Conservation (phyloP, 306 rosid species). For the barrel medic (Medicago truncatula) region DNA sequence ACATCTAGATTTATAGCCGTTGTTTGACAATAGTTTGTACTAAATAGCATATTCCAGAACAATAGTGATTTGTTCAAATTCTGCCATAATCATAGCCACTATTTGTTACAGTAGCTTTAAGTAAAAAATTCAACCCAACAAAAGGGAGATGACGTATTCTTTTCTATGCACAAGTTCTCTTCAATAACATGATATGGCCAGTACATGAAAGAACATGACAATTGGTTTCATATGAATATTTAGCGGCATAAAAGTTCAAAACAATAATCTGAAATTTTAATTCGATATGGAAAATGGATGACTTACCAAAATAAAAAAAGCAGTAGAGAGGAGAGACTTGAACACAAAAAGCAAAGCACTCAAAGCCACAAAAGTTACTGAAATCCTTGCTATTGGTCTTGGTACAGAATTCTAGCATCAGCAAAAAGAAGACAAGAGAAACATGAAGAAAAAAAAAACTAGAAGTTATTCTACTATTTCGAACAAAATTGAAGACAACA, state of each 20-base stretch:
- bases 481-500: constrained; percentile 10
- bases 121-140: neutral
- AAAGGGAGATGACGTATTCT: neutral
- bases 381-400: constrained; percentile 55
- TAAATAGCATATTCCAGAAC: neutral
- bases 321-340: constrained; percentile 57
- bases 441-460: constrained; percentile 14
- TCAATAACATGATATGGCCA: neutral
- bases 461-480: constrained; percentile 12
- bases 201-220: neutral
- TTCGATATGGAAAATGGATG: constrained; percentile 24
- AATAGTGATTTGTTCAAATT: neutral
- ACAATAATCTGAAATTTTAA: constrained; percentile 30
- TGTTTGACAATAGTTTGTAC: neutral
- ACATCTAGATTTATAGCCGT: neutral
- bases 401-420: constrained; percentile 48
- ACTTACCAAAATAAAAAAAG: constrained; percentile 49
- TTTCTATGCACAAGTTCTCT: neutral
- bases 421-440: constrained; percentile 21
- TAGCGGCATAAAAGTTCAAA: neutral
- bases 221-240: constrained; percentile 18
- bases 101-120: neutral
- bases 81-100: neutral
- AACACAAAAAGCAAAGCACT: constrained; percentile 63
- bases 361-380: constrained; percentile 65